Percentiles rank a stretch among this genome's conserved stretches.
phyloP scores from a whole-genome alignment of 495 filamentous ascomycete species.

The Penicillium turbatum region DNA sequence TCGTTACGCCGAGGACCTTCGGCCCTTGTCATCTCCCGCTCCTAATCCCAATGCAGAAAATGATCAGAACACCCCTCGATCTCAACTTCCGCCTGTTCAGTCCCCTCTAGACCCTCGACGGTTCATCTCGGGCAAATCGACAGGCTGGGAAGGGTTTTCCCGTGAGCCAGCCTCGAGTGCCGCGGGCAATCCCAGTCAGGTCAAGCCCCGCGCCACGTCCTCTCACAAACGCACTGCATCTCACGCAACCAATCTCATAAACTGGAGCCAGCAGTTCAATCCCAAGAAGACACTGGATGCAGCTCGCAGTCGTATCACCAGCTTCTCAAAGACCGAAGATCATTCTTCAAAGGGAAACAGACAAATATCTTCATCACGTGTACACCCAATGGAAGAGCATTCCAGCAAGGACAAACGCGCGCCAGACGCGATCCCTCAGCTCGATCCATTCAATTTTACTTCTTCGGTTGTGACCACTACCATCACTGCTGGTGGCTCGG shows the following conservation, averaged over 20 bases:
- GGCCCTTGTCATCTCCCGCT: slow-evolving; percentile 7
- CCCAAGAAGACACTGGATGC: slow-evolving; percentile 29
- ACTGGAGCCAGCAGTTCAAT: slow-evolving; percentile 33
- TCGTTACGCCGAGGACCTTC: slow-evolving; percentile 4
- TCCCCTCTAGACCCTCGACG: slow-evolving; percentile 2
- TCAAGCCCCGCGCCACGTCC: slow-evolving; percentile 18
- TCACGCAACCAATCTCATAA: slow-evolving; percentile 23
- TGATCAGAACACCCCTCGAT: neutral
- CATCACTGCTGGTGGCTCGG: slow-evolving; percentile 33
- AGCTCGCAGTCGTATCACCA: slow-evolving; percentile 25
- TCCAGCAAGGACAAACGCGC: slow-evolving; percentile 3
- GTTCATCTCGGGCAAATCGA: slow-evolving; percentile 18
- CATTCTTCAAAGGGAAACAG: slow-evolving; percentile 11
- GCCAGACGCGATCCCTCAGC: slow-evolving; percentile 8
- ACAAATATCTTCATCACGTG: slow-evolving; percentile 26
- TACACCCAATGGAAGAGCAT: slow-evolving; percentile 14
- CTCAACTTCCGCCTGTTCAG: neutral
- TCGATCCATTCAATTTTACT: slow-evolving; percentile 16
- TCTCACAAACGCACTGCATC: slow-evolving; percentile 24
- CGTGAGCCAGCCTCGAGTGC: slow-evolving; percentile 42
- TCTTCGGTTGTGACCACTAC: slow-evolving; percentile 39
- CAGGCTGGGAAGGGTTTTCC: slow-evolving; percentile 49
- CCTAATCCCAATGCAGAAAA: neutral
- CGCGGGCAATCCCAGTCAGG: slow-evolving; percentile 25
- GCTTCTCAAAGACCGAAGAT: slow-evolving; percentile 25